Evolutionary conservation across 2,329 filamentous ascomycete genomes (phyloP), one percentile per base, ranked within the genome.

Genomic region (Botryotinia globosa): DNA sequence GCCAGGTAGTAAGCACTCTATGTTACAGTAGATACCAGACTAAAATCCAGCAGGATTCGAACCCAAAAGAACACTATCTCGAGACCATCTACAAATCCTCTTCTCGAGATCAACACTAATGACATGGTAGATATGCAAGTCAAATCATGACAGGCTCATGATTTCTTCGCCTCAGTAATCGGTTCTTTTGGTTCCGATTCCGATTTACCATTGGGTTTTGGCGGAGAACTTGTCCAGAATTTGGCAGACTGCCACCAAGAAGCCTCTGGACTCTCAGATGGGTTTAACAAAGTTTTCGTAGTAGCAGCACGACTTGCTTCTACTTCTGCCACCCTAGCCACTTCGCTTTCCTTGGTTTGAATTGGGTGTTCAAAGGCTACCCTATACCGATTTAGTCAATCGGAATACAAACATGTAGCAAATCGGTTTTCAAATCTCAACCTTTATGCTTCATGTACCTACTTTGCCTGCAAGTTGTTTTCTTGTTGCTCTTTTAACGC

Each of bases 401-500:
- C 54, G 8, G 2, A 51, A 45, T 32, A n/a, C 56, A n/a, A 45
- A 39, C 5, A 44, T 25, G 14, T 45, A 56, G 10, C n/a, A 58
- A 44, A 34, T 32, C 20, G 14, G 12, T 42, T 7, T 29, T 16
- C 7, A n/a, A 18, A 29, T 9, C 14, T 29, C n/a, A 56, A 18
- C 45, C 42, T 32, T 22, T 6, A 14, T 14, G n/a, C n/a, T n/a
- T n/a, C n/a, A n/a, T 58, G 7, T 12, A 64, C 72, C 34, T 71
- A 79, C 77, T 72, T 75, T 63, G 71, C 70, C 70, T 76, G 56
- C 29, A 73, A 73, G 16, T 75, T 66, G 48, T 76, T 77, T 48
- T 77, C 74, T 44, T 75, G 48, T 45, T 77, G 74, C 32, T 79
- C 78, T 76, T 78, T 78, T 37, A 81, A 77, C 25, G 76, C 75